Evolutionary conservation across 1,284 basidiomycete genomes (phyloP), one percentile per base, ranked within the genome.

Genomic region (Cystobasidiaceae sp.): DNA sequence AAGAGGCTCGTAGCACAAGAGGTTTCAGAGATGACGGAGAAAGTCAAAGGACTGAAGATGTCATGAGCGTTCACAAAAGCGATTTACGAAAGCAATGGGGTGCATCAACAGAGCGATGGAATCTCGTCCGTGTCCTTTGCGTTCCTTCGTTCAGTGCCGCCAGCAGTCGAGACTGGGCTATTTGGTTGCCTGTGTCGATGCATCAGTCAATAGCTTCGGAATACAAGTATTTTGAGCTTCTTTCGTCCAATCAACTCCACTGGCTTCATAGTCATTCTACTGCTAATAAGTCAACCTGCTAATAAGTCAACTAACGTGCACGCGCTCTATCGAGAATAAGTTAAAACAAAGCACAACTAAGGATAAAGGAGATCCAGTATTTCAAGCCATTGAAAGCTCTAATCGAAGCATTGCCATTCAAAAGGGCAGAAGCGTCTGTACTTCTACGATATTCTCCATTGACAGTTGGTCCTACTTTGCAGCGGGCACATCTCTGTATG

Each of bases 1-100:
- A 13, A 11, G n/a, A 21, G 21, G 5, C 27, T 46, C 28, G 51
- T 51, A 39, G 43, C 55, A 43, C 45, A 56, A 33, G 61, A 64
- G 52, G 46, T 30, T 30, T 23, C 25, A 27, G 43, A n/a, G 11
- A 28, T 45, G 30, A 4, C 11, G 13, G 13, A 56, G 51, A n/a
- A 34, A 15, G 13, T 62, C n/a, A 25, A 44, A 19, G 5, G 23
- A 8, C 15, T 56, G 39, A 56, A 43, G 32, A 11, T 39, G 37
- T 30, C 54, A n/a, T 28, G 44, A 5, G 27, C 28, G 21, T 39
- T 39, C 11, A 11, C 11, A 39, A n/a, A n/a, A 39, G 37, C 11
- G 37, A 39, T 11, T 39, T 11, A n/a, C 11, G 37, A 39, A 11
- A 11, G n/a, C 37, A 11, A n/a, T n/a, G n/a, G n/a, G 37, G 11